Conservation (phyloP, 331 rosid species). For the Acacia pycnantha region DNA sequence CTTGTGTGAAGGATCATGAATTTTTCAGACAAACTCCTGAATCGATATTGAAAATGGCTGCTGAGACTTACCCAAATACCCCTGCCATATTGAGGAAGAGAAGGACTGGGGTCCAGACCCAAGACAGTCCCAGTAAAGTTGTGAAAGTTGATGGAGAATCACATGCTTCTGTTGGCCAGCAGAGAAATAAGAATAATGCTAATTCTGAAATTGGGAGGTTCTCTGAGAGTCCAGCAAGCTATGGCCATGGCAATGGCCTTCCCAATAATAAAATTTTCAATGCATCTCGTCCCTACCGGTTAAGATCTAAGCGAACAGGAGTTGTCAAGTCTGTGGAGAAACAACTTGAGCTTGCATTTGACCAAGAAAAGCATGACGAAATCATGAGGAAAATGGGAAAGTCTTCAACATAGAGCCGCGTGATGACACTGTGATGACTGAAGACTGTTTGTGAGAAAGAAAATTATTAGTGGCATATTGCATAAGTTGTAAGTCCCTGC, state of each 20-base stretch:
- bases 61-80: conserved; percentile 77
- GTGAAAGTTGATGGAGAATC: conserved; percentile 42
- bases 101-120: conserved; percentile 41
- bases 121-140: conserved; percentile 40
- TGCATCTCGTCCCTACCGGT: conserved; percentile 92
- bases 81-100: conserved; percentile 91
- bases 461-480: conserved; percentile 54
- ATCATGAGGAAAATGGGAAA: conserved; percentile 30
- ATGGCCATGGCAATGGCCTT: conserved; percentile 38
- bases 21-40: conserved; percentile 64
- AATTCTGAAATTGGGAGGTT: conserved; percentile 44
- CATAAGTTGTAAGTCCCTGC: conserved; percentile 47
- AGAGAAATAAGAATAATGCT: conserved; percentile 35
- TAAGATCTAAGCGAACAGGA: conserved; percentile 78
- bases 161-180: conserved; percentile 39
- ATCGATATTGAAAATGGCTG: conserved; percentile 85
- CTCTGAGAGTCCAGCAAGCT: conserved; percentile 51
- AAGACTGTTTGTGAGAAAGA: conserved; percentile 50
- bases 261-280: conserved; percentile 59
- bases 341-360: conserved; percentile 80
- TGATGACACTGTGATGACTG: conserved; percentile 26
- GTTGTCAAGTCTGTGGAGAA: conserved; percentile 86
- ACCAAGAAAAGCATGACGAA: conserved; percentile 55
- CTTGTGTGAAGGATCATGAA: conserved; percentile 58
- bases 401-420: conserved; percentile 40